Percentiles rank a stretch among this genome's conserved stretches.
These are phyloP conservation scores for Ophiostoma novo-ulmi DNA, from an alignment of 2,329 filamentous ascomycete genomes.

Conservation along the genomic window DNA sequence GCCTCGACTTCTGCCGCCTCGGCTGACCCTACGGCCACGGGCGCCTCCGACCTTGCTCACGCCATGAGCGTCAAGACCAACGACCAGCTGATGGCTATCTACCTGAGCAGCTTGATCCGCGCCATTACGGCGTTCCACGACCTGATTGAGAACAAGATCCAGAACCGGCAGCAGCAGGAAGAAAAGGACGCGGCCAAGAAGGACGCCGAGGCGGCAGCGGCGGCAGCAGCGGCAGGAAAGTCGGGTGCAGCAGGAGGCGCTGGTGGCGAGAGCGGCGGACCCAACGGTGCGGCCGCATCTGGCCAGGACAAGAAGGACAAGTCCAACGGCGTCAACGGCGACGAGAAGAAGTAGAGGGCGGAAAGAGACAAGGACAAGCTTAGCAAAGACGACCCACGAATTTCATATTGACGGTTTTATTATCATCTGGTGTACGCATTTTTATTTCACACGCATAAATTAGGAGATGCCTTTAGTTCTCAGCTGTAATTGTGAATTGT, in stretches of 20 bases:
- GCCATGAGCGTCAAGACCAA: slow-evolving; percentile 99
- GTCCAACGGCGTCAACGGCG: slow-evolving; percentile 26
- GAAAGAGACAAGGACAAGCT: neutral
- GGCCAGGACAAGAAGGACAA: slow-evolving; percentile 46
- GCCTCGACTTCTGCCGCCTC: slow-evolving; percentile 29
- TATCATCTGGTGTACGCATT: neutral
- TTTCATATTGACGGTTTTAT: neutral
- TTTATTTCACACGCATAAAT: neutral
- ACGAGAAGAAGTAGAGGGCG: slow-evolving; percentile 32
- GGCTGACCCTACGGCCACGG: slow-evolving; percentile 46
- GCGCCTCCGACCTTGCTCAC: slow-evolving; percentile 80
- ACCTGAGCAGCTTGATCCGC: slow-evolving; percentile 90
- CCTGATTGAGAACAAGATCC: slow-evolving; percentile 98
- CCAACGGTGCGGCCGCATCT: slow-evolving; percentile 37
- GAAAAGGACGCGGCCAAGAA: slow-evolving; percentile 85
- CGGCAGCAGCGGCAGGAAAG: slow-evolving; percentile 30
- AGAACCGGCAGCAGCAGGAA: slow-evolving; percentile 94
- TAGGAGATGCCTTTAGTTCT: neutral
- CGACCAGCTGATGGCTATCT: slow-evolving; percentile 97
- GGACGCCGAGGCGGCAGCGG: slow-evolving; percentile 36
- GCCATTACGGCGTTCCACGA: slow-evolving; percentile 99
- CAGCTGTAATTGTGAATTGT: slow-evolving; percentile 18
- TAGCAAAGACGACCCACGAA: slow-evolving; percentile 5
- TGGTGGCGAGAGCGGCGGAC: slow-evolving; percentile 37
- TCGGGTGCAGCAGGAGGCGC: neutral